phyloP scores from a whole-genome alignment of 176 grass and related monocot species.

The Musa beccarii region DNA sequence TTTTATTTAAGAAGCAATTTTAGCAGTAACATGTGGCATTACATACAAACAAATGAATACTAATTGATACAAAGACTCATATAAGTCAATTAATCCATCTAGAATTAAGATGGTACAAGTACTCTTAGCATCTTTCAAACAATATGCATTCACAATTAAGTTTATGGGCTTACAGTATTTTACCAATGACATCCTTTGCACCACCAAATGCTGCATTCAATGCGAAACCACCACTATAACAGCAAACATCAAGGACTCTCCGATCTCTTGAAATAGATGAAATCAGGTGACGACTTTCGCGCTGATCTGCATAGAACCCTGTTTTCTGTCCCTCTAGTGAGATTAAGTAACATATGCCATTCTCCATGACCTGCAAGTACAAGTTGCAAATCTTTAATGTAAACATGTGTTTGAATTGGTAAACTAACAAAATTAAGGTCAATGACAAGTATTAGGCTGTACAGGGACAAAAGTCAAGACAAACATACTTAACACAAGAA shows the following conservation, averaged over 20 bases:
- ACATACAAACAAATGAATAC: neutral
- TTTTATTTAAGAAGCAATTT: neutral
- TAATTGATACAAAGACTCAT: neutral
- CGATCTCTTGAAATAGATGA: conserved; percentile 55
- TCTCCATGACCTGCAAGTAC: conserved; percentile 63
- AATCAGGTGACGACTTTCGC: conserved; percentile 68
- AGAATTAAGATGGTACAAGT: neutral
- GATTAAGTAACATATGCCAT: conserved; percentile 62
- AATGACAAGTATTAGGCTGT: neutral
- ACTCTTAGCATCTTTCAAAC: neutral
- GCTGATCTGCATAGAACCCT: conserved; percentile 95
- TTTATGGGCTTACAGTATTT: conserved; percentile 37
- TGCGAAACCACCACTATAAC: conserved; percentile 86
- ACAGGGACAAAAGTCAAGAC: neutral
- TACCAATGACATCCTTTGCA: conserved; percentile 81
- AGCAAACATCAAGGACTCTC: conserved; percentile 83
- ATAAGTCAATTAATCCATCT: neutral
- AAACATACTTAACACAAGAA: neutral
- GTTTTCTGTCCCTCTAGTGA: conserved; percentile 93
- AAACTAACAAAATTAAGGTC: neutral
- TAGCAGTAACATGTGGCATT: neutral
- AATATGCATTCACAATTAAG: neutral
- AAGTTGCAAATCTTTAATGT: conserved; percentile 1
- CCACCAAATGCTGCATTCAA: conserved; percentile 60
- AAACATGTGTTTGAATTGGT: neutral